Evolutionary conservation across 1,284 basidiomycete genomes (phyloP).

Genomic region (Ustilago sp.): DNA sequence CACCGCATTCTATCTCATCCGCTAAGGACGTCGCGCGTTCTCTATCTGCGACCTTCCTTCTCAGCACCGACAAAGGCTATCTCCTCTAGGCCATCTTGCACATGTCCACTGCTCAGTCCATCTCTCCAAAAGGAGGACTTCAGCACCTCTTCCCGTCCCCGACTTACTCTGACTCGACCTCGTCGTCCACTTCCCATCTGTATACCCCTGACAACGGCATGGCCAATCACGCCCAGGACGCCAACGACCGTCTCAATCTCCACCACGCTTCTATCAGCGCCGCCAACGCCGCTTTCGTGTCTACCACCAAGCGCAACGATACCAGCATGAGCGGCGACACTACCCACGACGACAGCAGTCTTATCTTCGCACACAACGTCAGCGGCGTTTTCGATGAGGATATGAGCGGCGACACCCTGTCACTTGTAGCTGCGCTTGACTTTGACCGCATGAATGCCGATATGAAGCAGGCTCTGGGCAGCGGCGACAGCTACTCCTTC

Average conservation of each 20-base stretch:
- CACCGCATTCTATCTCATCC: background rate
- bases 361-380: conserved; percentile 35
- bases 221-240: conserved; percentile 15
- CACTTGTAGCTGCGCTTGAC: conserved; percentile 46
- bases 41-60: conserved; percentile 5
- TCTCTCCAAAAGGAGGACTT: conserved; percentile 42
- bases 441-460: conserved; percentile 44
- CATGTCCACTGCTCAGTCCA: conserved; percentile 44
- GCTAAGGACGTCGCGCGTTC: conserved; percentile 8
- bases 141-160: conserved; percentile 51
- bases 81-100: conserved; percentile 11
- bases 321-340: conserved; percentile 8
- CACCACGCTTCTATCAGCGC: conserved; percentile 41
- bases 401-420: conserved; percentile 37
- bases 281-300: conserved; percentile 51
- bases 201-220: conserved; percentile 53
- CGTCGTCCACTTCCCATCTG: conserved; percentile 46
- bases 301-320: conserved; percentile 36
- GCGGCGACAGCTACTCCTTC: conserved; percentile 16
- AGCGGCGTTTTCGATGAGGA: conserved; percentile 20
- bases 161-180: conserved; percentile 50
- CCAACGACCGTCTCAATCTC: conserved; percentile 30
- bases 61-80: background rate
- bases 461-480: conserved; percentile 25
- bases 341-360: conserved; percentile 17